A percentile compares a stretch with the other conserved stretches of the same genome.
Evolutionary conservation across 805 yeast genomes (phyloP).

Genomic region (Hanseniaspora taiwanica): DNA sequence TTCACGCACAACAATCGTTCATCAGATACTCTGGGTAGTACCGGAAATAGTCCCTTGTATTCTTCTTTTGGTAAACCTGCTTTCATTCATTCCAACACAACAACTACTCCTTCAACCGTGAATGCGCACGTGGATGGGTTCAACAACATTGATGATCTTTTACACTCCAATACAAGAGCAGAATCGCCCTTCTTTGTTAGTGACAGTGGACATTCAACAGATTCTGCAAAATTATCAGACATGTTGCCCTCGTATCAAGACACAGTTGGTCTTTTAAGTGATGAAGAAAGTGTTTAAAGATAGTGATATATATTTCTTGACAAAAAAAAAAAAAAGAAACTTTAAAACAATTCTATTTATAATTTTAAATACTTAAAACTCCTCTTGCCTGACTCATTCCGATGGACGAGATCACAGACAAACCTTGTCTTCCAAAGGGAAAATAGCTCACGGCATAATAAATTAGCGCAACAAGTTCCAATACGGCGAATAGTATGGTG

Average conservation of each 20-base stretch:
- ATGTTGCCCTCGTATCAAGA: slow-evolving; percentile 27
- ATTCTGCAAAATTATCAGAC: neutral
- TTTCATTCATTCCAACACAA: too few species aligned
- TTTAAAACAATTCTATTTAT: too few species aligned
- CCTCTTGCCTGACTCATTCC: slow-evolving; percentile 44
- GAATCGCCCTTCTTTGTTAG: slow-evolving; percentile 1
- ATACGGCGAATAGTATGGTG: slow-evolving; percentile 59
- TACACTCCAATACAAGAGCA: slow-evolving; percentile 5
- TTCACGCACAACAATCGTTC: neutral
- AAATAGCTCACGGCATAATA: slow-evolving; percentile 87
- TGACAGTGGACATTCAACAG: slow-evolving; percentile 6
- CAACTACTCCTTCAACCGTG: neutral
- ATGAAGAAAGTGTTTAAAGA: too few species aligned
- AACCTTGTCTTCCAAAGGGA: slow-evolving; percentile 85
- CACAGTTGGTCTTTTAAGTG: slow-evolving; percentile 14
- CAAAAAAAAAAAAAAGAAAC: neutral
- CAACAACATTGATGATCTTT: slow-evolving; percentile 13
- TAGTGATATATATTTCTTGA: too few species aligned
- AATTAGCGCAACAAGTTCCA: slow-evolving; percentile 76
- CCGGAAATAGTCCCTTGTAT: too few species aligned
- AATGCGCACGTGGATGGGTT: neutral
- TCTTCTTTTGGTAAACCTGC: too few species aligned
- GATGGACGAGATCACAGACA: slow-evolving; percentile 40
- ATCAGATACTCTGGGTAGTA: too few species aligned
- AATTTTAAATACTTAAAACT: slow-evolving; percentile 18